A percentile compares a stretch with the other conserved stretches of the same genome.
Conservation (phyloP, 192 early-diverging fungal genomes). For the Umbelopsis sp. region DNA sequence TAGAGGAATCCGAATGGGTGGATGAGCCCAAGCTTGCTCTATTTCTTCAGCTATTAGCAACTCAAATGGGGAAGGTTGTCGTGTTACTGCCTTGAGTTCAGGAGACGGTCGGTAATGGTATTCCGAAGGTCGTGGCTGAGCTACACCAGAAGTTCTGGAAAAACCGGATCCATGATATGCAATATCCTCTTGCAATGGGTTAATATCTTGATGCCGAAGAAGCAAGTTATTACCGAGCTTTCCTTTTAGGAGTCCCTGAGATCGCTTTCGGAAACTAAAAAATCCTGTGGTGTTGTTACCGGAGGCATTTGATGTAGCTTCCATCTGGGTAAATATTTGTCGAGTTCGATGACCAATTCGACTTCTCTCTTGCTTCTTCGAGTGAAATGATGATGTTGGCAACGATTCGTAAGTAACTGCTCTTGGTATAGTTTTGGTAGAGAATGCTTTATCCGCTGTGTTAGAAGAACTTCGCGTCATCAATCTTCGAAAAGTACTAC, state of each 20-base stretch:
- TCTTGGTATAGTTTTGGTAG: neutral
- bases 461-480: neutral
- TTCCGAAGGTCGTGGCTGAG: slow-evolving; percentile 1
- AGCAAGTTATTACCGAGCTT: neutral
- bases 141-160: too few species aligned
- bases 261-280: neutral
- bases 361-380: slow-evolving; percentile 8
- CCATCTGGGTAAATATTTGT: neutral
- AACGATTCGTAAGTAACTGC: slow-evolving; percentile 4
- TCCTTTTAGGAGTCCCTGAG: neutral
- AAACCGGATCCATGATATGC: neutral
- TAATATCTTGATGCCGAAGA: neutral
- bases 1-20: neutral
- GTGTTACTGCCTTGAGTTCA: neutral
- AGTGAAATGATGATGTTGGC: neutral
- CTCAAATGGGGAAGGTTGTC: slow-evolving; percentile 1
- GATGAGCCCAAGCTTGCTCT: slow-evolving; percentile 10
- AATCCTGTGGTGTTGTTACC: neutral
- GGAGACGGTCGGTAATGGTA: neutral
- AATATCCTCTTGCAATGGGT: neutral
- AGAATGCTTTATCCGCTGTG: neutral
- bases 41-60: slow-evolving; percentile 17
- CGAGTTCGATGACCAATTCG: slow-evolving; percentile 1
- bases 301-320: neutral
- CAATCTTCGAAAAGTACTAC: neutral